phyloP scores from a whole-genome alignment of 805 yeast species.

The Limtongia smithiae region DNA sequence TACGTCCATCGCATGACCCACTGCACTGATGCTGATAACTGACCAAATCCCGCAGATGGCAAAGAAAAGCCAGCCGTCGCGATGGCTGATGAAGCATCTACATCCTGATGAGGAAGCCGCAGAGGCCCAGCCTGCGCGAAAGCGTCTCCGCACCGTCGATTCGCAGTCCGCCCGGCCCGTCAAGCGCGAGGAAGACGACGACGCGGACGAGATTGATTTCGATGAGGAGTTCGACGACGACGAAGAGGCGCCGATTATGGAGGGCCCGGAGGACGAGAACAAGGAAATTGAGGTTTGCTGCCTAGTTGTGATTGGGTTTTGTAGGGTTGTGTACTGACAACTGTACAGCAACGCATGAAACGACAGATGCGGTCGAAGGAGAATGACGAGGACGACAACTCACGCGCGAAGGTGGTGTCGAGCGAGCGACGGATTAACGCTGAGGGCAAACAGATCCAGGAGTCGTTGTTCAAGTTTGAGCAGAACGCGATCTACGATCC shows the following conservation, averaged over 20 bases:
- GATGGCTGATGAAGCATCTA: constrained; percentile 94
- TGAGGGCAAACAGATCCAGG: constrained; percentile 82
- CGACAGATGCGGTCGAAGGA: constrained; percentile 59
- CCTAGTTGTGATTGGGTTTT: not conserved
- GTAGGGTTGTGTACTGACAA: not conserved
- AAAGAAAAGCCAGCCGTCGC: constrained; percentile 68
- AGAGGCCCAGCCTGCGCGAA: constrained; percentile 21
- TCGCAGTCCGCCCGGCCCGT: constrained; percentile 12
- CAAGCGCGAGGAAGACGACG: constrained; percentile 55
- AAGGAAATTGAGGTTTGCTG: constrained; percentile 65
- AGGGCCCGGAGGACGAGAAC: constrained; percentile 92
- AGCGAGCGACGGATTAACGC: constrained; percentile 77
- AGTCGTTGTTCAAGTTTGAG: constrained; percentile 79
- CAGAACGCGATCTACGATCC: constrained; percentile 82
- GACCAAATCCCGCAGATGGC: constrained; percentile 84
- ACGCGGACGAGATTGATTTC: constrained; percentile 86
- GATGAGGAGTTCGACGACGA: constrained; percentile 98
- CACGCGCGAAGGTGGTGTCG: constrained; percentile 43
- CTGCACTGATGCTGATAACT: no score
- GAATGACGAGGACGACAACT: constrained; percentile 22
- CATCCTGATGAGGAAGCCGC: constrained; percentile 28
- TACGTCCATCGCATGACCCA: no score
- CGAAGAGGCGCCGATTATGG: constrained; percentile 97
- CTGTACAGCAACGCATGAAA: constrained; percentile 54
- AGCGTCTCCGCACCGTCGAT: constrained; percentile 49